Evolutionary conservation across 345 rosid genomes (phyloP), one percentile per base, ranked within the genome.

Genomic region (Hypericum androsaemum): DNA sequence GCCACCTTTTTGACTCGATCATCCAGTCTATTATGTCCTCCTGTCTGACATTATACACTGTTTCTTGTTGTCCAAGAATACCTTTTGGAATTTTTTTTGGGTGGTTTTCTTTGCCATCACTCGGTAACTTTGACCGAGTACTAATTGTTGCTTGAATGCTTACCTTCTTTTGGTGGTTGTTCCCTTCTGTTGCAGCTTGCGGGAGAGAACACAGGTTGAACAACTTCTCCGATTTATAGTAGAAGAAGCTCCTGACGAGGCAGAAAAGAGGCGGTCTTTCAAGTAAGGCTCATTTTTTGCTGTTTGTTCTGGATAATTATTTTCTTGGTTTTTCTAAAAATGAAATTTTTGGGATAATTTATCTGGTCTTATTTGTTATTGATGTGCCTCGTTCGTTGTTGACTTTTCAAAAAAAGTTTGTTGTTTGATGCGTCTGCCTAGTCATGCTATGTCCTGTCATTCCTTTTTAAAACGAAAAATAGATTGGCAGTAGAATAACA

Each of bases 191-290:
- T 72, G 71, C 71, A 89, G 97, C 68, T 81, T 89, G 78, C 73
- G 83, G 49, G 95, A 86, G 72, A 86, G 57, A 53, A 61, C 72
- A 64, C 95, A 83, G 62, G 88, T 89, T 58, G 84, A 86, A 67
- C 88, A 78, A 66, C 88, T 89, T 28, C 56, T 89, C 56, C 82
- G 42, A 53, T 86, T 75, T 73, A 83, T 89, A 50, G 86, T 86
- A 67, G 83, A 74, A 71, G 95, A 81, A 76, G 79, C 83, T 59
- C 74, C 80, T 2, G 77, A 84, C 39, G 94, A 83, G 56, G 77
- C 74, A 51, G 97, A 89, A 56, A 77, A 74, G 65, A 80, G 70
- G 50, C 77, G 74, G 59, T 63, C 81, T 39, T 77, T 89, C 69
- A 89, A 89, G 97, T 89, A 67, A 59, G 80, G 32, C 32, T 22